Base-by-base conservation (phyloP, 1,284 basidiomycete species). In the Rugosomyces carneus region DNA sequence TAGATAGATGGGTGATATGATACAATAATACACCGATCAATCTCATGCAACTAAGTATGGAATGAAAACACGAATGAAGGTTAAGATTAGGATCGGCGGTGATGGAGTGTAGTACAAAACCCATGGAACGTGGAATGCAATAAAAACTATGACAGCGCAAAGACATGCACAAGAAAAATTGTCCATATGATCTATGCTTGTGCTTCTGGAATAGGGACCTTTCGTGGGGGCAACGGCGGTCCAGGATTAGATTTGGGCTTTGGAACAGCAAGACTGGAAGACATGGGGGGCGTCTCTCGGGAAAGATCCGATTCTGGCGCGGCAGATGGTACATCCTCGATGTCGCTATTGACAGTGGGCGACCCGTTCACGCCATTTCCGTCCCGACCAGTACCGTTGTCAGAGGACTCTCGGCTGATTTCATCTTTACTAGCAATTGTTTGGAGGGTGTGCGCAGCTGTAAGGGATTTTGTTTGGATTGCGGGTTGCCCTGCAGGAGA, bases 361-460 rank as follows among this genome's bases (percentile, higher is more conserved):
- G 29, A 27, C 15, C 45, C 42, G 29, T 13, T 26, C 36, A 36
- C 20, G n/a, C 40, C 40, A 23, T 35, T 34, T 11, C 27, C 36
- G 44, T 40, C 39, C 26, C 32, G 40, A 49, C 35, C 40, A 19
- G 39, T 37, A 16, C 18, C 46, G 20, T 45, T 44, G 23, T 54
- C 53, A 15, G 47, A 50, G 11, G 38, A 9, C 3, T 27, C 38
- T 26, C 54, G 48, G 9, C 37, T 49, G 37, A 18, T 43, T 16
- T 54, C 42, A 18, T 57, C 78, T 52, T 71, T 75, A 29, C 67
- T 67, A 20, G 61, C 78, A 44, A 83, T 80, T 34, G 67, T 70
- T 60, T 79, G 75, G 18, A 82, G 64, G 9, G 70, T 70, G 18
- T 76, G 71, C 20, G 76, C 75, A 5, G 79, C 77, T 6, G 71